Evolutionary conservation across 2,329 filamentous ascomycete species (phyloP), one percentile per base, ranked within the genome.

Genomic region (Pestalotiopsis sp.): DNA sequence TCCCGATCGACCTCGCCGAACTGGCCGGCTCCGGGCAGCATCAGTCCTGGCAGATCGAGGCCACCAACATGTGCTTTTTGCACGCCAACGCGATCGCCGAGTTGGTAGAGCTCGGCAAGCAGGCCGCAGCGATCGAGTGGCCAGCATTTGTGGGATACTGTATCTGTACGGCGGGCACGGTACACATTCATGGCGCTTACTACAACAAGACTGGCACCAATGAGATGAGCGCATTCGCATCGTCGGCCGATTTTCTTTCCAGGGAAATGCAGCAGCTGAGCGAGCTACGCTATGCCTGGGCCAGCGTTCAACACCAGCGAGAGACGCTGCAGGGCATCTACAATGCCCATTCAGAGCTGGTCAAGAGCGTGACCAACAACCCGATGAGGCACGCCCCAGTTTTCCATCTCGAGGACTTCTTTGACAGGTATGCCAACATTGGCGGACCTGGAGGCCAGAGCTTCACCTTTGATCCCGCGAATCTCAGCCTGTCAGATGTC

Each of bases 21-120:
- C 87, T 97, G 6, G 89, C 92, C 13, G 92, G 92, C 14, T 91
- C 89, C 0, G 92, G 92, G 1, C 93, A 97, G 75, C 93, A 97
- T 73, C 93, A 97, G 77, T 95, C 93, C 36, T 97, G 94, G 94
- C 94, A 97, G 77, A 95, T 97, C 62, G 93, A 97, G 77, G 93
- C 94, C 0, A 97, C 93, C 0, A 95, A 96, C 75, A 86, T 95
- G 77, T 97, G 94, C 79, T 96, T 90, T 77, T 83, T 95, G 20
- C 94, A 97, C 73, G 93, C 94, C 5, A 97, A 97, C 75, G 93
- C 93, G 4, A 95, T 97, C 65, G 90, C 93, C 1, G 93, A 97
- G 75, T 82, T 97, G 2, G 91, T 94, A 4, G 92, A 95, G 76
- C 87, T 95, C 17, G 93, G 93, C 1, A 91, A 91, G 71, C 91